Evolutionary conservation across 805 yeast genomes (phyloP), one percentile per base, ranked within the genome.

Genomic region (Alloascoidea africana): DNA sequence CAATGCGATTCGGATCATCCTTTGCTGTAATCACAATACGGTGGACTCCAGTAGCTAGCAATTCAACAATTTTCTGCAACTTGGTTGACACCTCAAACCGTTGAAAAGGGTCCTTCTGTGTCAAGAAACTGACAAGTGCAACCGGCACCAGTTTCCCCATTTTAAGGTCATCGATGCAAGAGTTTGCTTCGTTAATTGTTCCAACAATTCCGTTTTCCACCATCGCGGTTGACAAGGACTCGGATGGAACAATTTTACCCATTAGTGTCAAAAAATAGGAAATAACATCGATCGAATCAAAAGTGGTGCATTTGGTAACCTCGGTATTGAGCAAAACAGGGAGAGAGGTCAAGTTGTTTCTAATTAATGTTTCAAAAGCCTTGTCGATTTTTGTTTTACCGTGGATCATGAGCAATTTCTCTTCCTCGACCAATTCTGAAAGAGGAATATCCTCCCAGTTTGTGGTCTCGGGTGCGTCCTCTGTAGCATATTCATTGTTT

Each of bases 21-120:
- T 54, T 54, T 51, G 73, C 64, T 16, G 79, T 68, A 39, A 87
- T 82, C 6, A 96, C 95, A 16, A 89, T 73, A 52, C 98, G 68
- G 59, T 91, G 98, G 2, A 86, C 95, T 15, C 98, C 98, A 32
- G 82, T 73, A n/a, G 96, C 97, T 43, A 89, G 63, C 11, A 82
- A 75, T 55, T 85, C 94, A 47, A 83, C 81, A 2, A 84, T 96
- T 4, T 73, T 68, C 33, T 76, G 66, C 38, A 89, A 62, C 15
- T 76, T 70, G 16, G 59, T 46, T 14, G 64, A 52, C 48, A 83
- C 86, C 33, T 74, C 70, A 41, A 91, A 62, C 51, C 83, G 80
- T 43, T 81, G 68, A 52, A 87, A 85, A 2, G 94, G 94, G 50
- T 85, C 89, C 52, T 87, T 87, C 18, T 84, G 86, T 16, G 89